phyloP scores from a whole-genome alignment of 2,329 filamentous ascomycete species.

The Fonsecaea pedrosoi region DNA sequence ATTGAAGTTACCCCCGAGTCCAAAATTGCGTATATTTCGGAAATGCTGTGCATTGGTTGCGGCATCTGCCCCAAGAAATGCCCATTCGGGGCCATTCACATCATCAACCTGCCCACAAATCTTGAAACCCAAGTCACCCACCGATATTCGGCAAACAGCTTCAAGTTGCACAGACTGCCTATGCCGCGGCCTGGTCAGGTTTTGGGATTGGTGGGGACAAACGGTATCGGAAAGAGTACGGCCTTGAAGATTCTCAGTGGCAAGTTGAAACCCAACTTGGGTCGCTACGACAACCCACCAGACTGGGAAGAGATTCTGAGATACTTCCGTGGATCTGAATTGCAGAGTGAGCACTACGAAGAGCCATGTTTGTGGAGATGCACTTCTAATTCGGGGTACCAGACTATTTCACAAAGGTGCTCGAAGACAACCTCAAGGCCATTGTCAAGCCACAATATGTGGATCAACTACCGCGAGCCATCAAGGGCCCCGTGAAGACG shows the following conservation, averaged over 20 bases:
- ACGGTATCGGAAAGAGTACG: slow-evolving; percentile 99
- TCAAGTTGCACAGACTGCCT: slow-evolving; percentile 96
- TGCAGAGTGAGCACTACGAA: slow-evolving; percentile 76
- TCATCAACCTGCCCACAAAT: slow-evolving; percentile 99
- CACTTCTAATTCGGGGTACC: slow-evolving; percentile 37
- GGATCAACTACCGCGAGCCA: slow-evolving; percentile 93
- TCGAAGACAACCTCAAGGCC: slow-evolving; percentile 96
- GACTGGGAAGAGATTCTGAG: slow-evolving; percentile 99
- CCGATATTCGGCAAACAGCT: slow-evolving; percentile 98
- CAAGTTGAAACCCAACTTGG: slow-evolving; percentile 97
- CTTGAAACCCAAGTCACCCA: slow-evolving; percentile 98
- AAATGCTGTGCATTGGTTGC: slow-evolving; percentile 94
- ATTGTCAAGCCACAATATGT: slow-evolving; percentile 99
- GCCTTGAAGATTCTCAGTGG: slow-evolving; percentile 97
- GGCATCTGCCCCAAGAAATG: slow-evolving; percentile 99
- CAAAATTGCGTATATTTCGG: slow-evolving; percentile 97
- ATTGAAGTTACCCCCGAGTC: slow-evolving; percentile 90
- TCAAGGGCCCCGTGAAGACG: slow-evolving; percentile 79
- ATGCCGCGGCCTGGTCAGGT: slow-evolving; percentile 96
- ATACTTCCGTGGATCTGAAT: slow-evolving; percentile 95
- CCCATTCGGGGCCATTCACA: slow-evolving; percentile 97
- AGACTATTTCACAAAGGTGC: slow-evolving; percentile 98
- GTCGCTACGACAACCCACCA: slow-evolving; percentile 91
- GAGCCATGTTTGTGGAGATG: slow-evolving; percentile 10
- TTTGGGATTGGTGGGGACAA: slow-evolving; percentile 93